Evolutionary conservation across 2,329 filamentous ascomycete species (phyloP), one percentile per base, ranked within the genome.

Genomic region (Curvularia lunata): DNA sequence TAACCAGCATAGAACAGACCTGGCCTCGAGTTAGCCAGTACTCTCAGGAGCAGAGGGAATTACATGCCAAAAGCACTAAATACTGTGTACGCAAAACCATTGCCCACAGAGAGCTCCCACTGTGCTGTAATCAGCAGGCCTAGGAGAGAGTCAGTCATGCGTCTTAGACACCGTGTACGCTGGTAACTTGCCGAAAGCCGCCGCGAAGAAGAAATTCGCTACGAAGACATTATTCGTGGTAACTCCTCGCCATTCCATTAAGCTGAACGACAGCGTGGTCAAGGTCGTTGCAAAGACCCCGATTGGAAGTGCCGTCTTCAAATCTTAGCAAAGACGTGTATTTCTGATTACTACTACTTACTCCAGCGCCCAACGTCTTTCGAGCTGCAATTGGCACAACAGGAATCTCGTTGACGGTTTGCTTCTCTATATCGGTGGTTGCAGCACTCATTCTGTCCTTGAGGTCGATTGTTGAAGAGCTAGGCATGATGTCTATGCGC

Each of bases 221-320:
- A 86, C 78, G 61, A 81, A 85, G 1, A 82, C 81, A 52, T 84
- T 85, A 1, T 77, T 79, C 1, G 76, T 80, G 0, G 78, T 80
- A 0, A 86, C 78, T 8, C 81, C 82, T 37, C 84, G 76, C 75
- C 78, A 85, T 65, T 83, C 83, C 82, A 85, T 85, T 48, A 85
- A 67, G n/a, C 79, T 79, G 0, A 85, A 70, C 0, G 82, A 84
- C 0, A 86, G 71, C 0, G 83, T 85, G 0, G 82, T 84, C 16
- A 86, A 64, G 0, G 84, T 85, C 1, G 82, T 85, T 0, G 81
- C 79, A 60, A 86, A 85, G 3, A 80, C 83, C 0, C 82, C 83
- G 30, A 85, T 80, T 0, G 81, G 81, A 0, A 85, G 69, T 0
- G 81, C 80, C 9, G 81, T 82, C 78, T 80, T 40, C n/a, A n/a